Evolutionary conservation across 129 eudicot genomes (phyloP).

Genomic region (Artemisia annua): DNA sequence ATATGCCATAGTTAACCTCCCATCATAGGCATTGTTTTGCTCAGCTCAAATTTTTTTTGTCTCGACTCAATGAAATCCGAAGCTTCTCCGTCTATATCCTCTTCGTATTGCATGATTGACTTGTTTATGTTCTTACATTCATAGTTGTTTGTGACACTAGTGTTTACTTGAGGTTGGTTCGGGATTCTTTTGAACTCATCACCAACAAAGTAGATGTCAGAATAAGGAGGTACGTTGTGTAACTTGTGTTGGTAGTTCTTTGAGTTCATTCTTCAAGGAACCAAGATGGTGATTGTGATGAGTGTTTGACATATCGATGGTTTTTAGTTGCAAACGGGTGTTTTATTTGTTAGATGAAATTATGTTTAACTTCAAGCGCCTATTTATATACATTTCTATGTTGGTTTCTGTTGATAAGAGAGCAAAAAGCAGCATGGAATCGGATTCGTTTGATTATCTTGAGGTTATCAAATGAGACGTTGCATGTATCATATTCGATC

Average conservation of each 20-base stretch:
- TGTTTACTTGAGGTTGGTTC: conserved; percentile 12
- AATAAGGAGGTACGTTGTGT: conserved; percentile 40
- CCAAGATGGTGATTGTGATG: conserved; percentile 11
- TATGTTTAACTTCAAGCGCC: neutral
- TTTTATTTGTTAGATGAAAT: neutral
- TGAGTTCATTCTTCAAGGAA: conserved; percentile 11
- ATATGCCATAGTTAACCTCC: too few species aligned
- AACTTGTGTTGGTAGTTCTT: conserved; percentile 37
- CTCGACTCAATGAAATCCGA: conserved; percentile 43
- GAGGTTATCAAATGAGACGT: neutral
- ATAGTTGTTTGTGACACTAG: conserved; percentile 12
- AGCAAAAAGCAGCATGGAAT: conserved; percentile 10
- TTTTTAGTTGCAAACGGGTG: neutral
- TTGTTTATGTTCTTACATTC: neutral
- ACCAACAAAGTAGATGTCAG: conserved; percentile 30
- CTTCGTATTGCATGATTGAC: neutral
- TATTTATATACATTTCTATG: conserved; percentile 7
- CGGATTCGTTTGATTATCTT: conserved; percentile 7
- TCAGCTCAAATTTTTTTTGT: conserved; percentile 48
- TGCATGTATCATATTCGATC: neutral
- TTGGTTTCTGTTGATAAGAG: neutral
- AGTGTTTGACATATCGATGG: conserved; percentile 2
- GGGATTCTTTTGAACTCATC: conserved; percentile 22
- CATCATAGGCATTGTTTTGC: conserved; percentile 37
- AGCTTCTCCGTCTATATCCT: conserved; percentile 56